Evolutionary conservation across 768 basidiomycete genomes (phyloP), one percentile per base, ranked within the genome.

Genomic region (Mrakia hoshinonis): DNA sequence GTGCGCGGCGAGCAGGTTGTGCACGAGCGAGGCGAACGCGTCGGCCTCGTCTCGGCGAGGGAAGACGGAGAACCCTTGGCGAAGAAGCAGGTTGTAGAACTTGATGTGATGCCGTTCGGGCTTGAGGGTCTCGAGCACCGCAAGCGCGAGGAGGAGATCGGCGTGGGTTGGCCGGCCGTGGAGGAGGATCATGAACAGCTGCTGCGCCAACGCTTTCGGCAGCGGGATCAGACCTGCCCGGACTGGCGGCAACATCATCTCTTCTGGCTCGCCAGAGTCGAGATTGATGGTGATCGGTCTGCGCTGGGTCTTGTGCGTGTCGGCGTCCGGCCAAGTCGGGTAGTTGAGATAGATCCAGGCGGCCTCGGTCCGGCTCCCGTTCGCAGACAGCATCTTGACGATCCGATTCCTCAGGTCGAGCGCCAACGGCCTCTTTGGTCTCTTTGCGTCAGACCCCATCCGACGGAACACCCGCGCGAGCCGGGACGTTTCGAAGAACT

Each of bases 61-160:
- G 58, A 61, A 31, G 58, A 10, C 20, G 34, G 4, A 9, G 58
- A 36, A 61, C 12, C 31, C 22, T 22, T 61, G 58, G 13, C 58
- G 34, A 15, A 61, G 58, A 20, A 61, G 58, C 15, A 61, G 58
- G 20, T 61, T 61, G 34, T 61, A 61, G 58, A 36, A 36, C 34
- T 38, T 61, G 58, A 61, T 61, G 34, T 31, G 22, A n/a, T 61
- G 58, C 4, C 36, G 31, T n/a, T 38, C 22, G 15, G 31, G 34
- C 31, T 29, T 29, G 36, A 61, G 31, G 34, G 36, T 61, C 5
- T n/a, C 15, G 18, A 61, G 58, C 15, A 61, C 34, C 22, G 58
- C 4, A 36, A 61, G 4, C 22, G 58, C 58, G 58, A 61, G 58
- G 20, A 61, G 36, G 36, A 61, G 58, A 10, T 39, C 36, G 6